Conservation (phyloP, 305 asterid genomes). For the Plantago rigida region DNA sequence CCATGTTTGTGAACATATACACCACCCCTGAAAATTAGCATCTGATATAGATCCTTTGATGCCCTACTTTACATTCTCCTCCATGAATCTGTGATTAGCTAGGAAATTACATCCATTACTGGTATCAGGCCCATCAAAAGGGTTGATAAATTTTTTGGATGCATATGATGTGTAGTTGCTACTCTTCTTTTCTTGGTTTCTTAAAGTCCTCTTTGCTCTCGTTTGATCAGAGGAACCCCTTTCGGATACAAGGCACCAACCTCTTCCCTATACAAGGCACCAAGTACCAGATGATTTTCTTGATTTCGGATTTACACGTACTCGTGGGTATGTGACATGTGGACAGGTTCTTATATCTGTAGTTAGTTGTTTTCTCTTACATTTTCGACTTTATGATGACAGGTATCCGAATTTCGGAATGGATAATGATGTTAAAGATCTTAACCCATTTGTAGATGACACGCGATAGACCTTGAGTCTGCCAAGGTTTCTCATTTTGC, state of each 20-base stretch:
- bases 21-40: neutral
- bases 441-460: conserved; percentile 39
- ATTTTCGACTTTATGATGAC: conserved; percentile 25
- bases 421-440: conserved; percentile 29
- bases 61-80: conserved; percentile 17
- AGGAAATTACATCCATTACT: conserved; percentile 14
- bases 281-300: conserved; percentile 28
- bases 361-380: conserved; percentile 21
- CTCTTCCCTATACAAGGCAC: conserved; percentile 32
- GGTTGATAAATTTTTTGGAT: neutral
- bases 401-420: conserved; percentile 39
- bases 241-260: conserved; percentile 33
- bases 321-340: conserved; percentile 55
- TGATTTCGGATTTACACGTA: conserved; percentile 33
- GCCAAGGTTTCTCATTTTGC: conserved; percentile 44
- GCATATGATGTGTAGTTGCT: conserved; percentile 3
- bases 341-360: neutral
- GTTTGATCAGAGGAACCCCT: conserved; percentile 35
- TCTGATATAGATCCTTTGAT: conserved; percentile 3
- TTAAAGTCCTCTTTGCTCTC: conserved; percentile 6
- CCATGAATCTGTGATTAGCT: neutral
- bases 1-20: too few species aligned
- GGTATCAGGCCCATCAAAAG: conserved; percentile 14
- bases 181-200: conserved; percentile 2
- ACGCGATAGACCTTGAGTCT: conserved; percentile 41